Evolutionary conservation across 2,329 filamentous ascomycete species (phyloP), one percentile per base, ranked within the genome.

Genomic region (Paracorniculantispora psalliotae): DNA sequence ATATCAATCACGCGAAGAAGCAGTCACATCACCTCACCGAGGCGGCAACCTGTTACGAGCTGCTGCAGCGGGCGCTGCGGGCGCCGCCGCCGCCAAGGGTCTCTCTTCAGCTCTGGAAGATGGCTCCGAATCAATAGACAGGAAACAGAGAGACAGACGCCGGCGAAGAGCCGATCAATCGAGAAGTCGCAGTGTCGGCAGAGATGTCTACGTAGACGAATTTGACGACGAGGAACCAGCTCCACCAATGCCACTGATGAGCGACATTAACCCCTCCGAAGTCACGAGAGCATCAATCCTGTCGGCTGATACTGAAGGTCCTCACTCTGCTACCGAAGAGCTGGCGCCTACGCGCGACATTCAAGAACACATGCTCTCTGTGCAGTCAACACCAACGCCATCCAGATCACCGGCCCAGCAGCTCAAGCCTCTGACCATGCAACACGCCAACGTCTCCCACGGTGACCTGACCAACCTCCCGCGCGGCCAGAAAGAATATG

Each of bases 211-310:
- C 61, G 69, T 70, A 1, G 80, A 83, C 13, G 80, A 81, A 12
- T 78, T 80, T 41, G 81, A 82, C 6, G 77, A 82, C 2, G 77
- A 82, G 54, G 78, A 85, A 21, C 61, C 59, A 51, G 83, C 90
- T 15, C 78, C 92, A 7, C 90, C 90, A 6, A 91, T 97, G 88
- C 93, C 93, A 2, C 81, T 96, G 62, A 88, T 89, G 72, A 96
- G 92, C 72, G 90, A 91, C 59, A 84, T 96, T 59, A 89, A 90
- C 64, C 85, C 89, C 44, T 96, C 93, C 0, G 92, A 97, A 54
- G 74, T 97, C 58, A 97, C 93, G 0, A 83, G 93, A 65, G 89
- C 89, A 17, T 97, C 93, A 0, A 90, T 97, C 57, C 75, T 94
- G 19, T 94, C 92, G 5, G 89, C 90, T 30, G 86, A 89, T 28